Percentiles rank a stretch among this genome's conserved stretches.
These are phyloP conservation scores for Henningerozyma blattae DNA, from an alignment of 805 yeast species.

Conservation along the genomic window DNA sequence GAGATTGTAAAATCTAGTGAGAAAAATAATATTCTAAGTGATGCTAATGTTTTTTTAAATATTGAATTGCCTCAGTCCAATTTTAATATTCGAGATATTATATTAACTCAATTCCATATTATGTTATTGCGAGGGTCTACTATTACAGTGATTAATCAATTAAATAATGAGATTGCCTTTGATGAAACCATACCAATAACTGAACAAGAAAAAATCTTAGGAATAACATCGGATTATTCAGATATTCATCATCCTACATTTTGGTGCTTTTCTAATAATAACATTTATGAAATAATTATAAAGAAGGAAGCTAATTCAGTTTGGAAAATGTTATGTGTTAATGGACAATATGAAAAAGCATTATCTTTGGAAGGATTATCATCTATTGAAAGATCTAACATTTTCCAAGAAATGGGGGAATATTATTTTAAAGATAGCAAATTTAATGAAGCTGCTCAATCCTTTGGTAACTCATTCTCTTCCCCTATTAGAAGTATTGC, in stretches of 20 bases:
- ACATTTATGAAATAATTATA: constrained; percentile 61
- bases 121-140: constrained; percentile 34
- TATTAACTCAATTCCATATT: constrained; percentile 44
- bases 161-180: constrained; percentile 37
- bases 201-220: constrained; percentile 27
- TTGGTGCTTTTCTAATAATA: constrained; percentile 58
- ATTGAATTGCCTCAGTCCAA: constrained; percentile 28
- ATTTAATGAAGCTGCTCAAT: constrained; percentile 35
- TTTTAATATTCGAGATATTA: constrained; percentile 26
- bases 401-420: constrained; percentile 45
- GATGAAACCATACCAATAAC: constrained; percentile 25
- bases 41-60: constrained; percentile 29
- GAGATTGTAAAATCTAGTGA: constrained; percentile 11
- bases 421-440: constrained; percentile 26
- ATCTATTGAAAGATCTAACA: constrained; percentile 33
- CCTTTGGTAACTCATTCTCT: constrained; percentile 44
- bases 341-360: constrained; percentile 53
- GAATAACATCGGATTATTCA: constrained; percentile 37
- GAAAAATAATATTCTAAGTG: constrained; percentile 7
- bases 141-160: constrained; percentile 35
- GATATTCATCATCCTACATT: constrained; percentile 34
- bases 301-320: constrained; percentile 60
- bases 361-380: constrained; percentile 28
- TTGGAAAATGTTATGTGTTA: constrained; percentile 53
- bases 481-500: constrained; percentile 63